Evolutionary conservation across 495 filamentous ascomycete species (phyloP).

Genomic region (Talaromyces stipitatus): DNA sequence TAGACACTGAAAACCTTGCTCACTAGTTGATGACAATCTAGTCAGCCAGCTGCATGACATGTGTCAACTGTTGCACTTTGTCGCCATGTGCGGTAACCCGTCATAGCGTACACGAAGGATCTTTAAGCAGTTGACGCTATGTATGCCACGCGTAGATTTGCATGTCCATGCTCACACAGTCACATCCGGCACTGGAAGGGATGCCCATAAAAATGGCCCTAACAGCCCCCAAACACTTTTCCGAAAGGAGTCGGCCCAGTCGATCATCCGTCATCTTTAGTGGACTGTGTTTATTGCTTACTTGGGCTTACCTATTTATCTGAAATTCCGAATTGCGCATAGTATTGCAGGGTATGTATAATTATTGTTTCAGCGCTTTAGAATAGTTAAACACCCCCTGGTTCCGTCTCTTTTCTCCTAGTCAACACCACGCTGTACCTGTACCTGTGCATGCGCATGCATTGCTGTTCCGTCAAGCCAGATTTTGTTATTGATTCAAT

Average conservation of each 20-base stretch:
- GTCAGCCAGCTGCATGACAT: background rate
- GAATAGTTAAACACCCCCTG: background rate
- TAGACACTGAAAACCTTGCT: too few species aligned
- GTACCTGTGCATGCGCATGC: background rate
- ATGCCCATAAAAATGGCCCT: background rate
- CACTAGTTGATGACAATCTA: background rate
- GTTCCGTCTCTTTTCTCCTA: background rate
- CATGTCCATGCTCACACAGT: background rate
- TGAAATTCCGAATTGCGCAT: background rate
- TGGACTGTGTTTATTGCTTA: background rate
- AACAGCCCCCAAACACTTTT: background rate
- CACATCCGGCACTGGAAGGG: background rate
- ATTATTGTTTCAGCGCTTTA: background rate
- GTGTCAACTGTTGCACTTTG: background rate
- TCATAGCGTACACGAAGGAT: background rate
- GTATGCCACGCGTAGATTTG: background rate
- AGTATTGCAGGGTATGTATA: background rate
- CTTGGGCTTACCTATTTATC: background rate
- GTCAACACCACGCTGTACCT: background rate
- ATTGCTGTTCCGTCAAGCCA: background rate
- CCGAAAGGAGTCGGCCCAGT: background rate
- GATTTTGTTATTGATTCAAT: background rate
- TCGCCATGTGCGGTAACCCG: background rate
- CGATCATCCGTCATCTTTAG: background rate
- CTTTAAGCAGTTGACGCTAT: background rate